phyloP scores from a whole-genome alignment of 768 basidiomycete species.

The Scleroderma bovista region DNA sequence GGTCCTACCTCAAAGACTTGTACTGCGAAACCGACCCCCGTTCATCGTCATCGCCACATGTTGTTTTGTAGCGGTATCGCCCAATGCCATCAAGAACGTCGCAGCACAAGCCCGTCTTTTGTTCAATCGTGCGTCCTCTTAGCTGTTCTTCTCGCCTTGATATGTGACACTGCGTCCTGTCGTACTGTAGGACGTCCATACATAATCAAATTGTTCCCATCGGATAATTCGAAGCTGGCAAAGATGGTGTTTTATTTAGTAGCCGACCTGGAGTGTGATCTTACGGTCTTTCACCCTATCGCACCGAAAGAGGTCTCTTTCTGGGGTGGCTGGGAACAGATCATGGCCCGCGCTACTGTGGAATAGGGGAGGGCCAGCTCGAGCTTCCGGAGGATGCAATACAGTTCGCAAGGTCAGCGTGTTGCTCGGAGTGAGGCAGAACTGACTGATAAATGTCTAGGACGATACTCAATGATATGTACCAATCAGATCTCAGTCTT shows the following conservation, averaged over 20 bases:
- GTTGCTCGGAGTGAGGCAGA: background rate
- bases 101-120: constrained; percentile 74
- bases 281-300: constrained; percentile 95
- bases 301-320: constrained; percentile 54
- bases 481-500: constrained; percentile 91
- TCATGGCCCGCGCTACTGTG: constrained; percentile 67
- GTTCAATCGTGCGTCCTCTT: too few relatives aligned
- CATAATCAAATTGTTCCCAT: constrained; percentile 71
- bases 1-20: too few relatives aligned
- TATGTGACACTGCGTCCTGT: background rate
- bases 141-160: too few relatives aligned
- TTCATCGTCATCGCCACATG: constrained; percentile 91
- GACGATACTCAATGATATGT: too few relatives aligned
- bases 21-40: constrained; percentile 95
- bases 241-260: constrained; percentile 99
- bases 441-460: constrained; percentile 35
- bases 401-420: constrained; percentile 83
- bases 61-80: constrained; percentile 92
- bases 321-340: constrained; percentile 48
- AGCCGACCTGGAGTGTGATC: too few relatives aligned
- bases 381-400: constrained; percentile 69
- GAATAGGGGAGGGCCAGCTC: constrained; percentile 72
- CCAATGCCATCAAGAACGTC: constrained; percentile 90
- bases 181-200: constrained; percentile 59
- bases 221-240: constrained; percentile 87